A percentile compares a stretch with the other conserved stretches of the same genome.
phyloP scores from a whole-genome alignment of 2,329 filamentous ascomycete species.

The Sarocladium kiliense region DNA sequence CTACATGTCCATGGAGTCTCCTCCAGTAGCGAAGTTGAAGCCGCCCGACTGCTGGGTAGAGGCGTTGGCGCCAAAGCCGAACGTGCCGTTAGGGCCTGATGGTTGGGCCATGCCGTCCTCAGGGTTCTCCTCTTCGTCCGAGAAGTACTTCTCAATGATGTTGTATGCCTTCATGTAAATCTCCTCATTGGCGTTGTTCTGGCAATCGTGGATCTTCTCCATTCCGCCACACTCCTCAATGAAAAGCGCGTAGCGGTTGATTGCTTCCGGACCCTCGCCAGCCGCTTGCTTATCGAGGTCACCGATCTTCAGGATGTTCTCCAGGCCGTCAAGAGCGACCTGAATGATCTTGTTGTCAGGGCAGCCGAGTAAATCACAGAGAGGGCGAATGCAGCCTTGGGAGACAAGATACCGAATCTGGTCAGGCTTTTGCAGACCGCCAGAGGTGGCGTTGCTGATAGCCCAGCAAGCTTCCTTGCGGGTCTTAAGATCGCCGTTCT shows the following conservation, averaged over 20 bases:
- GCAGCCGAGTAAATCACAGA: conserved; percentile 91
- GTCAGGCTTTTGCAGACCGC: conserved; percentile 96
- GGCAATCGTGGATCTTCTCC: conserved; percentile 99
- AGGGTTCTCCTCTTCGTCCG: conserved; percentile 92
- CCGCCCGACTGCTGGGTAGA: conserved; percentile 60
- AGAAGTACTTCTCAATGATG: conserved; percentile 99
- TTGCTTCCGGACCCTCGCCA: conserved; percentile 66
- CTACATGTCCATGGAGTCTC: conserved; percentile 64
- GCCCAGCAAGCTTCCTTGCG: conserved; percentile 99
- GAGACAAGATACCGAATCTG: conserved; percentile 94
- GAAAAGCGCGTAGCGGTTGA: conserved; percentile 96
- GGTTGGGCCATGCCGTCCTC: conserved; percentile 71
- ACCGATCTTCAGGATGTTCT: conserved; percentile 99
- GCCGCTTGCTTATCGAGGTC: conserved; percentile 95
- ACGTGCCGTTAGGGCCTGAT: conserved; percentile 65
- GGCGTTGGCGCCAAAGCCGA: conserved; percentile 69
- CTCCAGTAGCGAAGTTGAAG: conserved; percentile 86
- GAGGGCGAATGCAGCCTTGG: conserved; percentile 93
- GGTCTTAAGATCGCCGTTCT: conserved; percentile 97
- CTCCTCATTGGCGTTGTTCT: conserved; percentile 99
- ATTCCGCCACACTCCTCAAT: conserved; percentile 98
- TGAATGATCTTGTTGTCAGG: conserved; percentile 99
- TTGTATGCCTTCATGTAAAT: conserved; percentile 99
- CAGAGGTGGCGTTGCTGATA: conserved; percentile 96
- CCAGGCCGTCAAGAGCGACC: conserved; percentile 91